phyloP scores from a whole-genome alignment of 176 grass and related monocot genomes.

The Hordeum vulgare region MorexV3_pseudomolecules_assembly NC_058522.1:494484057-494484556 shows the following conservation, averaged over 20 bases:
- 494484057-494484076: neutral
- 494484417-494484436: neutral
- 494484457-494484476: constrained; percentile 1
- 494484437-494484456: neutral
- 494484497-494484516: too few species aligned
- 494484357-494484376: neutral
- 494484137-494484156: neutral
- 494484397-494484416: neutral
- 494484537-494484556: too few species aligned
- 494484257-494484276: neutral
- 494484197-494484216: neutral
- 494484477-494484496: neutral
- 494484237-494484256: neutral
- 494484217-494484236: neutral
- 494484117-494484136: neutral
- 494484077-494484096: neutral
- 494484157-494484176: neutral
- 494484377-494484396: neutral
- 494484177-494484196: neutral
- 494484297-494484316: neutral
- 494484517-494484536: too few species aligned
- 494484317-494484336: neutral
- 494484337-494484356: neutral
- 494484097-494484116: neutral
- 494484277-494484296: neutral